Conservation (phyloP, 108 stramenopile species). For the Parietichytrium sp. region DNA sequence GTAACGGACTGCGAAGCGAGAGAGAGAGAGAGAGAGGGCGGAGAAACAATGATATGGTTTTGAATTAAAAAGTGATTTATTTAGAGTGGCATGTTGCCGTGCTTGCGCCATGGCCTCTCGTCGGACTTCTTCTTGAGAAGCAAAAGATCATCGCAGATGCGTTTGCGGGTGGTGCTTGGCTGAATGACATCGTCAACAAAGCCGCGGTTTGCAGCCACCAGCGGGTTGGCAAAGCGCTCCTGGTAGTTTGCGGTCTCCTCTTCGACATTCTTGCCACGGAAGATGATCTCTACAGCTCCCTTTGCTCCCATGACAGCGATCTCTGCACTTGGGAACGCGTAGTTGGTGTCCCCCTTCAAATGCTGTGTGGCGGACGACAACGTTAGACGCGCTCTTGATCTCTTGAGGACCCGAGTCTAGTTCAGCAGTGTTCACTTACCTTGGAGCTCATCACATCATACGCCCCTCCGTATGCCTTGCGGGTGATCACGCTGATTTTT, state of each 20-base stretch:
- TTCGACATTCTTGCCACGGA: constrained; percentile 92
- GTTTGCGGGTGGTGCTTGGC: constrained; percentile 78
- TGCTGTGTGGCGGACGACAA: too few relatives aligned
- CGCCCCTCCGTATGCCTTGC: constrained; percentile 98
- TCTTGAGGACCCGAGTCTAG: too few relatives aligned
- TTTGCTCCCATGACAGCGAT: constrained; percentile 99
- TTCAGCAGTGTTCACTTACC: too few relatives aligned
- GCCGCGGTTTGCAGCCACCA: constrained; percentile 60
- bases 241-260: constrained; percentile 85
- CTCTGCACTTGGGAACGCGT: constrained; percentile 95
- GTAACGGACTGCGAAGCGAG: too few relatives aligned
- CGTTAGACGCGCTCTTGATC: too few relatives aligned
- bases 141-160: constrained; percentile 88
- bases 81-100: constrained; percentile 94
- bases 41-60: too few relatives aligned
- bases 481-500: constrained; percentile 95
- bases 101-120: constrained; percentile 75
- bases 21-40: too few relatives aligned
- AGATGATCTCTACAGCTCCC: constrained; percentile 97
- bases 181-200: constrained; percentile 93
- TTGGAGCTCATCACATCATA: constrained; percentile 99
- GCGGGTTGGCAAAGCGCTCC: constrained; percentile 85
- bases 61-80: too few relatives aligned
- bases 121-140: constrained; percentile 81
- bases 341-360: constrained; percentile 92